Base-by-base conservation (phyloP, 257 asterid genomes). In the Verbascum thapsus region DNA sequence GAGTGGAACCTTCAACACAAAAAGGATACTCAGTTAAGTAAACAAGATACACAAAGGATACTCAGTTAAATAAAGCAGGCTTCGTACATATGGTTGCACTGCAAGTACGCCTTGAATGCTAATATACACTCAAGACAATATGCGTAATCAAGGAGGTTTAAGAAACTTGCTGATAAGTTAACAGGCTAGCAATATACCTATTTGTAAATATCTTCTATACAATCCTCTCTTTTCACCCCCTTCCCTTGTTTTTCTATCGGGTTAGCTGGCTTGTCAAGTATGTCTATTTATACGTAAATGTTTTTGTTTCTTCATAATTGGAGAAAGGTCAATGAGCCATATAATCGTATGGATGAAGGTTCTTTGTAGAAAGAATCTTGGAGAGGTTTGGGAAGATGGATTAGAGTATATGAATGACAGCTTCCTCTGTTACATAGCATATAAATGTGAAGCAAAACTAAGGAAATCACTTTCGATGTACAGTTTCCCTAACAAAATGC, bases 1-100 rank as follows among this genome's bases (percentile, higher is more conserved):
- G 69, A 92, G 79, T 65, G 97, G 95, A 80, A 92, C 95, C 99
- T 92, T 76, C 77, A 76, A 63, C 11, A 61, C 52, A 54, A 41
- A 61, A 69, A 68, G 41, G 72, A 69, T 22, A 52, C 69, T 54
- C 63, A 74, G 64, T n/a, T n/a, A n/a, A n/a, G 70, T 45, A 50
- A 70, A 39, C 2, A 51, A 51, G 1, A 7, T 13, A 51, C 11
- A 5, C 16, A 16, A 11, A 23, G 42, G 72, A 69, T 23, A 53
- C 70, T 54, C 64, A 74, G 65, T 5, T 26, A 63, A 9, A 49
- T 16, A 48, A 22, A 19, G 47, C 6, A 30, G 20, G 53, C 60
- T 56, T 10, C 43, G 11, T 48, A 61, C 18, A 47, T 20, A 50
- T 26, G 23, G 22, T 40, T 40, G 26, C 34, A 49, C 51, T 52